Percentiles rank a stretch among this genome's conserved stretches.
These are phyloP conservation scores for Talinum fruticosum DNA, from an alignment of 148 eudicot genomes.

Conservation along the genomic window DNA sequence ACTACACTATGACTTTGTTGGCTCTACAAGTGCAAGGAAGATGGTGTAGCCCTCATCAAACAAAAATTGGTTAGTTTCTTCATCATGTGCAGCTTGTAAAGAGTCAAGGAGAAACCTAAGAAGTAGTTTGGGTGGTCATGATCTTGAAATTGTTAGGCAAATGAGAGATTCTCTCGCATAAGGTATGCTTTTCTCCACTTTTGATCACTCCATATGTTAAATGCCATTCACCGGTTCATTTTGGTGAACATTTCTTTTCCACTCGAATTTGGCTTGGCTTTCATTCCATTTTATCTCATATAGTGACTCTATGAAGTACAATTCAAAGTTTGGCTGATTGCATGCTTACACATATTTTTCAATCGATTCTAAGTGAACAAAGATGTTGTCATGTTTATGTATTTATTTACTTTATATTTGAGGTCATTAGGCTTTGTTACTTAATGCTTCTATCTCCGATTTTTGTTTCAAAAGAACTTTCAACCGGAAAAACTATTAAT, in stretches of 20 bases:
- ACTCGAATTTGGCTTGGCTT: slow-evolving; percentile 7
- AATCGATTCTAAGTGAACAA: neutral
- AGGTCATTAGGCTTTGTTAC: too few relatives aligned
- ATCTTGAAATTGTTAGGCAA: slow-evolving; percentile 72
- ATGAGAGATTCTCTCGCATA: slow-evolving; percentile 79
- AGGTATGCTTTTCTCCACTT: slow-evolving; percentile 37
- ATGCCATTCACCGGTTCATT: too few relatives aligned
- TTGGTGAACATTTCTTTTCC: neutral
- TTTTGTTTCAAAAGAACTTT: too few relatives aligned
- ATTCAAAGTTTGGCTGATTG: neutral
- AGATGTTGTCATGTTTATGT: too few relatives aligned
- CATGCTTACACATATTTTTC: neutral
- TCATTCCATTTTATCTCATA: neutral
- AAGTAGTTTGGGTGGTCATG: slow-evolving; percentile 41
- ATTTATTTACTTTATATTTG: too few relatives aligned
- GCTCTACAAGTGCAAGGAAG: slow-evolving; percentile 41
- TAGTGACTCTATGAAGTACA: neutral
- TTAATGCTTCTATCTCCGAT: too few relatives aligned
- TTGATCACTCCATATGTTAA: too few relatives aligned
- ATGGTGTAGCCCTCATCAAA: slow-evolving; percentile 32
- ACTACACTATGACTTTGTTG: too few relatives aligned
- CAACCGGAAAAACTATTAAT: too few relatives aligned
- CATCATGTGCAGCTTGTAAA: slow-evolving; percentile 33
- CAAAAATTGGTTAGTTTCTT: slow-evolving; percentile 30
- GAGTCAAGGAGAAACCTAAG: slow-evolving; percentile 45